Base-by-base conservation (phyloP, 106 monocot species). In the Amphibolis antarctica region DNA sequence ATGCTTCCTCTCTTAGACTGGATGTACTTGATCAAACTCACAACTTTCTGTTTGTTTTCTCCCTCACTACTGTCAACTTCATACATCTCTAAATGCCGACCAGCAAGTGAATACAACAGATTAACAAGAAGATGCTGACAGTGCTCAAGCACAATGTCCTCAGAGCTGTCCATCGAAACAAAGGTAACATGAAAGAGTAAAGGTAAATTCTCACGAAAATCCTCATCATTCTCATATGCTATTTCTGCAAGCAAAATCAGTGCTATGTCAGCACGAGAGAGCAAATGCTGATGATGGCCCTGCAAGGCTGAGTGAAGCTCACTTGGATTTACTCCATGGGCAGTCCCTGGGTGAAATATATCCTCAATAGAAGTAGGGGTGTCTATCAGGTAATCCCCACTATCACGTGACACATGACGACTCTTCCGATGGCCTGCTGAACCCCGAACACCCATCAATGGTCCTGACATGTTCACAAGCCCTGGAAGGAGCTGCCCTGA, bases 181-280 rank as follows among this genome's bases (percentile, higher is more conserved):
- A 91, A 91, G 4, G 83, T 88, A 15, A 98, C 91, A 70, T 98
- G 98, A 56, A 98, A 91, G 24, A 98, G 79, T 54, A 98, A 60
- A 1, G 98, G 98, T 58, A 91, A 78, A 59, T 98, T 82, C 68
- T 91, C 98, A 57, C 98, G 91, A 59, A 98, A 98, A 75, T 98
- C 98, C 50, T 98, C 98, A 75, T 98, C 98, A 72, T 98, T 98
- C 66, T 98, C 98, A 47, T 98, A 98, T 7, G 98, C 98, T 69
- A 98, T 91, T 77, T 98, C 98, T 19, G 98, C 86, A 55, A 98
- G 91, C 44, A 98, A 68, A 58, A 90, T 91, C 63, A 98, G 71
- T 25, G 98, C 86, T 60, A 98, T 88, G 59, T 98, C 98, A 10
- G 98, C 98, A 63, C 87, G 77, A 12, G 98, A 98, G 18, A 98